Evolutionary conservation across 2,329 filamentous ascomycete species (phyloP).

Genomic region (Zymoseptoria pseudotritici): DNA sequence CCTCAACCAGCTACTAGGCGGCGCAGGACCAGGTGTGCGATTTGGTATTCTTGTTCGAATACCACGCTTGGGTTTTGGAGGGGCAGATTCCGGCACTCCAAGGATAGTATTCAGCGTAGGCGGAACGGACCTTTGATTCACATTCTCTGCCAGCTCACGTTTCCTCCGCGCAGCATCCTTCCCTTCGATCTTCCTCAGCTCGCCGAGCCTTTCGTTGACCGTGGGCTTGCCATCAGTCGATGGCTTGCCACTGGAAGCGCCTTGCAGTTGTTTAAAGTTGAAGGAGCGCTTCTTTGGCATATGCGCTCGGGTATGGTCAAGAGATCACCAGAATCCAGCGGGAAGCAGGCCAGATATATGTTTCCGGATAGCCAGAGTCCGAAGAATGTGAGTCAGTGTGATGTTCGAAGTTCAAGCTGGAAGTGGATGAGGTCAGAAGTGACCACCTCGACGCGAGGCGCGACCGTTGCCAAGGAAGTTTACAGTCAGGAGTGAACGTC

Average conservation of each 20-base stretch:
- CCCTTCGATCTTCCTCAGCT: slow-evolving; percentile 39
- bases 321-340: not conserved
- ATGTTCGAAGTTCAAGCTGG: not conserved
- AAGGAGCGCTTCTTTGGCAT: slow-evolving; percentile 45
- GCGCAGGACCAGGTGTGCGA: slow-evolving; percentile 38
- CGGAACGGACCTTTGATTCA: slow-evolving; percentile 37
- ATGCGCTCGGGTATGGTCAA: slow-evolving; percentile 9
- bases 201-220: slow-evolving; percentile 43
- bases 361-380: not conserved
- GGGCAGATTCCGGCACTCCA: slow-evolving; percentile 39
- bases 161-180: slow-evolving; percentile 32
- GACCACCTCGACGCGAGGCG: not conserved
- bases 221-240: slow-evolving; percentile 22
- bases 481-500: not conserved
- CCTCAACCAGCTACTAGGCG: slow-evolving; percentile 40
- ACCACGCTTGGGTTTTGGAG: slow-evolving; percentile 38
- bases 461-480: not conserved
- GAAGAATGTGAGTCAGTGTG: slow-evolving; percentile 6
- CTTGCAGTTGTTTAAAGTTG: slow-evolving; percentile 35
- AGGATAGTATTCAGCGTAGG: slow-evolving; percentile 39
- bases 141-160: slow-evolving; percentile 36
- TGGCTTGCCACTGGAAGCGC: slow-evolving; percentile 31
- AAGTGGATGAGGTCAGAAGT: not conserved
- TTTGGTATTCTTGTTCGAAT: slow-evolving; percentile 27
- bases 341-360: slow-evolving; percentile 4